Evolutionary conservation across 805 yeast genomes (phyloP).

Genomic region (Candida adriatica): DNA sequence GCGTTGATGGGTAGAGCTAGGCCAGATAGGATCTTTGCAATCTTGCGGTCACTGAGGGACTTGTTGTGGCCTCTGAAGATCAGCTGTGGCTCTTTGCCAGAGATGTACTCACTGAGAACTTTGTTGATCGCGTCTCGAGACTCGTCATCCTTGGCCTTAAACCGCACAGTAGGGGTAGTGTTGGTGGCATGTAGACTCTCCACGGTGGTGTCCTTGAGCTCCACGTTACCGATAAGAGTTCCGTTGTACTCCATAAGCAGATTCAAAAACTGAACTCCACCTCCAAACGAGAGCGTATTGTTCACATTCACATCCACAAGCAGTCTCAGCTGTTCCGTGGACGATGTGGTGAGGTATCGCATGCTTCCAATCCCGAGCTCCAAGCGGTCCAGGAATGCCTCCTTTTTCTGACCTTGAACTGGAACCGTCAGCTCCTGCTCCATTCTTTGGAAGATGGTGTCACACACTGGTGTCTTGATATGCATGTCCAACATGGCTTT

Average conservation of each 20-base stretch:
- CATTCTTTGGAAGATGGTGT: slow-evolving; percentile 17
- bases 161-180: slow-evolving; percentile 12
- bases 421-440: slow-evolving; percentile 4
- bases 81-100: slow-evolving; percentile 30
- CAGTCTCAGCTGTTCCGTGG: slow-evolving; percentile 20
- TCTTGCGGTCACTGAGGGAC: slow-evolving; percentile 16
- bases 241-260: slow-evolving; percentile 28
- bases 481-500: slow-evolving; percentile 14
- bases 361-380: slow-evolving; percentile 9
- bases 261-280: slow-evolving; percentile 21
- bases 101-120: slow-evolving; percentile 32
- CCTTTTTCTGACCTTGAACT: slow-evolving; percentile 5
- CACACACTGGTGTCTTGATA: slow-evolving; percentile 20
- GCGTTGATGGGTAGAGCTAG: slow-evolving; percentile 24
- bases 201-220: slow-evolving; percentile 21
- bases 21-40: slow-evolving; percentile 22
- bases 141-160: slow-evolving; percentile 13
- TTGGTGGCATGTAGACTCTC: slow-evolving; percentile 14
- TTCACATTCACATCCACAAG: slow-evolving; percentile 25
- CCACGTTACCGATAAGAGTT: slow-evolving; percentile 28
- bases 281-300: slow-evolving; percentile 28
- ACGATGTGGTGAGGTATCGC: slow-evolving; percentile 24
- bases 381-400: no score
- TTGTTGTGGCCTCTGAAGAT: slow-evolving; percentile 25
- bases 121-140: slow-evolving; percentile 23